Percentiles rank a stretch among this genome's conserved stretches.
These are phyloP conservation scores for Pseudogymnoascus sp. DNA, from an alignment of 2,329 filamentous ascomycete genomes.

Conservation along the genomic window DNA sequence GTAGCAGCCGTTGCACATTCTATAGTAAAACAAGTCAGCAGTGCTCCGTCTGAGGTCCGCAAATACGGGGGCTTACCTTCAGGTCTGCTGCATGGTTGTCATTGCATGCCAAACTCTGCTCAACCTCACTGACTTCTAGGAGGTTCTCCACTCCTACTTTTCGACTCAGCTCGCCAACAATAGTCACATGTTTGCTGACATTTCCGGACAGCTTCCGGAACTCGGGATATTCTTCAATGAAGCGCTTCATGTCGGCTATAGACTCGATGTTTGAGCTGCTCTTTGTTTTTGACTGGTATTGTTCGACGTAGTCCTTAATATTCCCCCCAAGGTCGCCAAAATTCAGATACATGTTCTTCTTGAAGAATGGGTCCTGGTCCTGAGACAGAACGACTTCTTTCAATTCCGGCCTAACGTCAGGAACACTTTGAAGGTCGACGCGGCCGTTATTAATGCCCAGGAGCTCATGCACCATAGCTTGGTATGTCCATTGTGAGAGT, in stretches of 20 bases:
- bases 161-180: constrained; percentile 87
- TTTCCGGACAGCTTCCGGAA: constrained; percentile 96
- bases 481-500: constrained; percentile 96
- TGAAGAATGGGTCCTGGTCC: constrained; percentile 98
- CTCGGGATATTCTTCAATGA: constrained; percentile 97
- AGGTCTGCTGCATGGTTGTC: constrained; percentile 88
- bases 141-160: constrained; percentile 78
- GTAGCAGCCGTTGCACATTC: constrained; percentile 80
- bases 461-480: constrained; percentile 98
- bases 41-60: not conserved
- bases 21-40: constrained; percentile 27
- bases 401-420: constrained; percentile 76
- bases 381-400: constrained; percentile 92
- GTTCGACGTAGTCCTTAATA: constrained; percentile 96
- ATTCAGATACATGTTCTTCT: constrained; percentile 97
- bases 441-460: constrained; percentile 92
- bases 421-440: constrained; percentile 76
- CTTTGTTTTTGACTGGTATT: constrained; percentile 97
- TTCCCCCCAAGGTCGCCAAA: constrained; percentile 93
- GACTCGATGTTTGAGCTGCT: constrained; percentile 94
- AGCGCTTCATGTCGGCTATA: constrained; percentile 97
- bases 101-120: constrained; percentile 93
- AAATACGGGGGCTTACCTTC: constrained; percentile 52
- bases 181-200: constrained; percentile 94
- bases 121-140: constrained; percentile 92